phyloP scores from a whole-genome alignment of 163 green algal genomes.

The Scenedesmus sp. region DNA sequence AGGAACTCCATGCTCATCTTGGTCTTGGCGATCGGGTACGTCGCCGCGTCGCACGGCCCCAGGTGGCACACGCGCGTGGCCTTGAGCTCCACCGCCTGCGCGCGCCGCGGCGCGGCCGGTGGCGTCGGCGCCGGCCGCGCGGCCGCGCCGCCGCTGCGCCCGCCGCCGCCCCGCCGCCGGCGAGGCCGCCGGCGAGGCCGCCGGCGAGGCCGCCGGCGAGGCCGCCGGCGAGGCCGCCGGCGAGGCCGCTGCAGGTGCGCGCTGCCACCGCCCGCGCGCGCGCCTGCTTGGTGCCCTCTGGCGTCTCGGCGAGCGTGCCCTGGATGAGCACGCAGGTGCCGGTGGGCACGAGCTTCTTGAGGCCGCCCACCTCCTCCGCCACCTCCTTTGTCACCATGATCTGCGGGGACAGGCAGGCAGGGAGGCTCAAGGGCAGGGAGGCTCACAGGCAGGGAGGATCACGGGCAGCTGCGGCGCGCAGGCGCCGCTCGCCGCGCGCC shows the following conservation, averaged over 20 bases:
- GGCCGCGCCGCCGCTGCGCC: no score
- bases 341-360: slow-evolving; percentile 83
- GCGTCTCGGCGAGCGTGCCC: slow-evolving; percentile 85
- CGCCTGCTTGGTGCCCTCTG: slow-evolving; percentile 91
- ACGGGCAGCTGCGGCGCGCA: neutral
- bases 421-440: neutral
- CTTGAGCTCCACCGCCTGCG: slow-evolving; percentile 87
- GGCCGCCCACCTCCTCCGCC: slow-evolving; percentile 68
- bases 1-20: slow-evolving; percentile 95
- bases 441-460: no score
- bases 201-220: no score
- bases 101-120: no score
- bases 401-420: slow-evolving; percentile 51
- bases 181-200: no score
- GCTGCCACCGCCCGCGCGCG: neutral
- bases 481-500: neutral
- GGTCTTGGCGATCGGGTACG: slow-evolving; percentile 98
- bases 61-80: slow-evolving; percentile 78
- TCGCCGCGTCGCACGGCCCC: slow-evolving; percentile 80
- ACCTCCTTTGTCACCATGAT: slow-evolving; percentile 89
- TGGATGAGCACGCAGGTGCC: slow-evolving; percentile 92
- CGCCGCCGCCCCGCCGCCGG: no score
- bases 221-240: no score
- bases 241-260: neutral
- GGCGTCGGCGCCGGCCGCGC: no score